phyloP scores from a whole-genome alignment of 2,329 filamentous ascomycete genomes.

The Fusarium sambucinum region DNA sequence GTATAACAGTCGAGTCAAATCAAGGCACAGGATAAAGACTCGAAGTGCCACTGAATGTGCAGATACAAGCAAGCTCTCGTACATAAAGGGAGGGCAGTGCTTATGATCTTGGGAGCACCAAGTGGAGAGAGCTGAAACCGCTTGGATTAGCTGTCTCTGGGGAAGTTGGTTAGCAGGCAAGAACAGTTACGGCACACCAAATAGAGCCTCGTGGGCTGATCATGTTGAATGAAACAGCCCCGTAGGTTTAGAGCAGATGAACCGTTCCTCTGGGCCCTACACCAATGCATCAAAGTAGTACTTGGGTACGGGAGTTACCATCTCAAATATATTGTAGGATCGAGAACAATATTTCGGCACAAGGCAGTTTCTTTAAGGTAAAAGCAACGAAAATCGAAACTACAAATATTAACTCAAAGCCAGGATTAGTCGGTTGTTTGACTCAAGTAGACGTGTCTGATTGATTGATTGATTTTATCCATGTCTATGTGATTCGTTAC shows the following conservation, averaged over 20 bases:
- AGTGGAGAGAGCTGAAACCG: conserved; percentile 35
- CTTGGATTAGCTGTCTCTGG: conserved; percentile 25
- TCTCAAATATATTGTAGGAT: conserved; percentile 1
- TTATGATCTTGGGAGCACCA: conserved; percentile 9
- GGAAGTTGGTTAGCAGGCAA: conserved; percentile 3
- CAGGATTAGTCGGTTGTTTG: conserved; percentile 25
- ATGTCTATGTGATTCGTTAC: conserved; percentile 26
- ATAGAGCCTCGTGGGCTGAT: conserved; percentile 4
- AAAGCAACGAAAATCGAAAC: conserved; percentile 38
- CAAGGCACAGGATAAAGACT: conserved; percentile 12
- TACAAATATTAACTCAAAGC: conserved; percentile 16
- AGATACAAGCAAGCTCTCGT: neutral
- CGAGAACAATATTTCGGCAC: conserved; percentile 1
- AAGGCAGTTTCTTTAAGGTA: conserved; percentile 28
- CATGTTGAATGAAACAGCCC: neutral
- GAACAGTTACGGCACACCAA: conserved; percentile 10
- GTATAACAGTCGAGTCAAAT: conserved; percentile 11
- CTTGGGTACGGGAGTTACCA: neutral
- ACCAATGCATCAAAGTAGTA: neutral
- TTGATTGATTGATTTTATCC: conserved; percentile 10
- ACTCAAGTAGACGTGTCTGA: conserved; percentile 15
- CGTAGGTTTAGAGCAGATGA: conserved; percentile 1
- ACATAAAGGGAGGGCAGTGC: conserved; percentile 20
- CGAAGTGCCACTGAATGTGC: neutral
- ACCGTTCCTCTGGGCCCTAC: conserved; percentile 26